These are phyloP conservation scores for Tricholoma saponaceum DNA, from an alignment of 768 basidiomycete species.

Conservation along the genomic window DNA sequence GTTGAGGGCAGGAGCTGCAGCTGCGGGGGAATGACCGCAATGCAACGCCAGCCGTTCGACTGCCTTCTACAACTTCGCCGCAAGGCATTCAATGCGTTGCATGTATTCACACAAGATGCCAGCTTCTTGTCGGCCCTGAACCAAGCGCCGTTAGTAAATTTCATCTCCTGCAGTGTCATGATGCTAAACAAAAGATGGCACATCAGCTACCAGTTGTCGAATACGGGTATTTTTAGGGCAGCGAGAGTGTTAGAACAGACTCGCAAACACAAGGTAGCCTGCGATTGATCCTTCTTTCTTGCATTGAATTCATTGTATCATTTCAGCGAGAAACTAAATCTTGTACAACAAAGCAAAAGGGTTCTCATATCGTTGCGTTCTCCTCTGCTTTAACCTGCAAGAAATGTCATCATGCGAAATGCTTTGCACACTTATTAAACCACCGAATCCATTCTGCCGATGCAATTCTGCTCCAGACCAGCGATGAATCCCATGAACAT, in stretches of 20 bases:
- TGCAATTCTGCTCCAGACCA: constrained; percentile 25
- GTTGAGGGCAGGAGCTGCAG: constrained; percentile 72
- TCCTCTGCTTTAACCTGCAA: constrained; percentile 31
- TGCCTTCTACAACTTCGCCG: constrained; percentile 42
- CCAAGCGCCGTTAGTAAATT: constrained; percentile 4
- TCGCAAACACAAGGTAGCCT: constrained; percentile 12
- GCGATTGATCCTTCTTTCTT: background rate
- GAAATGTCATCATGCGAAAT: constrained; percentile 34
- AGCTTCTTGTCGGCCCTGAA: background rate
- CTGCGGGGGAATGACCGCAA: constrained; percentile 58
- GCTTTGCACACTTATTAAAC: constrained; percentile 34
- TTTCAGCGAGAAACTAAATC: constrained; percentile 8
- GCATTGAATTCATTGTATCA: background rate
- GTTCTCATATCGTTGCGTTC: constrained; percentile 17
- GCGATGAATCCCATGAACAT: constrained; percentile 21
- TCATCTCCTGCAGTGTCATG: background rate
- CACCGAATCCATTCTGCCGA: constrained; percentile 35
- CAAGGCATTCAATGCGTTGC: constrained; percentile 16
- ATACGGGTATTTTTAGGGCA: constrained; percentile 21
- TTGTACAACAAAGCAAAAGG: constrained; percentile 7
- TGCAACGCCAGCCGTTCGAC: constrained; percentile 50
- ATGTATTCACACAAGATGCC: background rate
- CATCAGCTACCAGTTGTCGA: background rate
- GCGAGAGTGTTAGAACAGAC: constrained; percentile 23
- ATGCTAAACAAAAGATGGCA: background rate